Conservation (phyloP, 1,284 basidiomycete species). For the Apiotrichum mycotoxinovorans region DNA sequence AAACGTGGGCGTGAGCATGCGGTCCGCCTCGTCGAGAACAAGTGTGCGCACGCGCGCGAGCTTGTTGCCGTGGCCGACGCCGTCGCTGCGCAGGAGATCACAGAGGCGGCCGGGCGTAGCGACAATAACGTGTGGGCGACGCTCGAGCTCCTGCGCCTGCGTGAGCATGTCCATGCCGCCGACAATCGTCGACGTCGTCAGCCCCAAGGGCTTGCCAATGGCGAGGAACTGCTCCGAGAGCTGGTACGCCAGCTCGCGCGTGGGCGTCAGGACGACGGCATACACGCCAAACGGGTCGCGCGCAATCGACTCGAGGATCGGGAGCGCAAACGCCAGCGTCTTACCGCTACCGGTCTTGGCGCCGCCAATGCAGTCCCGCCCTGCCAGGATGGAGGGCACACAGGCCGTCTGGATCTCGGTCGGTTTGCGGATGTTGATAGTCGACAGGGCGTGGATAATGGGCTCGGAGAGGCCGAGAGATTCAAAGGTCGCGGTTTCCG, state of each 20-base stretch:
- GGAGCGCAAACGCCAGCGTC: constrained; percentile 94
- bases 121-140: constrained; percentile 87
- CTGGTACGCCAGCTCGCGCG: constrained; percentile 93
- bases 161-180: constrained; percentile 99
- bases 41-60: constrained; percentile 80
- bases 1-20: constrained; percentile 86
- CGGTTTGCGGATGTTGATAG: constrained; percentile 80
- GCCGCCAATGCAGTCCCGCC: constrained; percentile 90
- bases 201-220: constrained; percentile 73
- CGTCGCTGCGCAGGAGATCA: constrained; percentile 77
- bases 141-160: constrained; percentile 81
- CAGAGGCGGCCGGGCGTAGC: constrained; percentile 95
- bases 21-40: constrained; percentile 94
- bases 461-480: constrained; percentile 70
- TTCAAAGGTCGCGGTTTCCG: constrained; percentile 62
- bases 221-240: constrained; percentile 94
- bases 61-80: constrained; percentile 67
- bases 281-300: constrained; percentile 90
- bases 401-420: constrained; percentile 89
- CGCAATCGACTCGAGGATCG: constrained; percentile 85
- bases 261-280: constrained; percentile 89
- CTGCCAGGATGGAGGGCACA: constrained; percentile 78
- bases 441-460: constrained; percentile 66
- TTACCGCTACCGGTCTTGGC: constrained; percentile 98
- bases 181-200: constrained; percentile 83